Evolutionary conservation across 805 yeast genomes (phyloP).

Genomic region (Cyberlindnera japonica): DNA sequence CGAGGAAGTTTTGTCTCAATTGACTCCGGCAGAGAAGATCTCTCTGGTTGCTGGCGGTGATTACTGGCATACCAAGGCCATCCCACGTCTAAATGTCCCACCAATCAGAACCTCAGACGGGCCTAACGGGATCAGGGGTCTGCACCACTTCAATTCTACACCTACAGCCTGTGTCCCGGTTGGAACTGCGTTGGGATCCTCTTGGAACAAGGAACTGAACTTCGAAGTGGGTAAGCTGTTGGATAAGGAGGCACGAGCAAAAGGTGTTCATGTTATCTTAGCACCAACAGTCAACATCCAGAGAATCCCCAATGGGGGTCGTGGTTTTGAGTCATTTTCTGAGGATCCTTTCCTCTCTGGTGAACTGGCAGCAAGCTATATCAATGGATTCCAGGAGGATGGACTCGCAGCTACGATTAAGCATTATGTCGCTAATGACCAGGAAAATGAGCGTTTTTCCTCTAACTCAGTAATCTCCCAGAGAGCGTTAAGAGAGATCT

Average conservation of each 20-base stretch:
- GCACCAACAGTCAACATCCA: slow-evolving; percentile 50
- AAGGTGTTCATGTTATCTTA: slow-evolving; percentile 45
- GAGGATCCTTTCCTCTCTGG: slow-evolving; percentile 55
- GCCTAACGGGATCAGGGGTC: slow-evolving; percentile 60
- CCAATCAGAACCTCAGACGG: slow-evolving; percentile 49
- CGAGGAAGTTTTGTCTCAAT: slow-evolving; percentile 15
- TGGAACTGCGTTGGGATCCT: slow-evolving; percentile 54
- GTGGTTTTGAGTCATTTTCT: slow-evolving; percentile 56
- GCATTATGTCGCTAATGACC: slow-evolving; percentile 59
- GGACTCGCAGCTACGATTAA: slow-evolving; percentile 52
- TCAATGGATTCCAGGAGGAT: slow-evolving; percentile 49
- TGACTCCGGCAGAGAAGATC: slow-evolving; percentile 19
- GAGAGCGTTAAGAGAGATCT: slow-evolving; percentile 60
- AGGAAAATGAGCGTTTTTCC: slow-evolving; percentile 48
- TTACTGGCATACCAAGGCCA: slow-evolving; percentile 43
- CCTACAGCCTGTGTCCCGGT: slow-evolving; percentile 57
- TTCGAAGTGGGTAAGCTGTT: slow-evolving; percentile 44
- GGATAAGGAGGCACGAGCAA: slow-evolving; percentile 51
- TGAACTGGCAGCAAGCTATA: slow-evolving; percentile 38
- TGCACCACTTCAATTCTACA: slow-evolving; percentile 43
- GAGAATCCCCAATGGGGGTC: slow-evolving; percentile 55
- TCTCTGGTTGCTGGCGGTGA: slow-evolving; percentile 34
- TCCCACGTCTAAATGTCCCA: slow-evolving; percentile 38
- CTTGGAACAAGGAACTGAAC: slow-evolving; percentile 48
- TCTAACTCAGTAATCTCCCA: slow-evolving; percentile 47